Evolutionary conservation across 306 rosid genomes (phyloP).

Genomic region (Cicer pinnatifidum): DNA sequence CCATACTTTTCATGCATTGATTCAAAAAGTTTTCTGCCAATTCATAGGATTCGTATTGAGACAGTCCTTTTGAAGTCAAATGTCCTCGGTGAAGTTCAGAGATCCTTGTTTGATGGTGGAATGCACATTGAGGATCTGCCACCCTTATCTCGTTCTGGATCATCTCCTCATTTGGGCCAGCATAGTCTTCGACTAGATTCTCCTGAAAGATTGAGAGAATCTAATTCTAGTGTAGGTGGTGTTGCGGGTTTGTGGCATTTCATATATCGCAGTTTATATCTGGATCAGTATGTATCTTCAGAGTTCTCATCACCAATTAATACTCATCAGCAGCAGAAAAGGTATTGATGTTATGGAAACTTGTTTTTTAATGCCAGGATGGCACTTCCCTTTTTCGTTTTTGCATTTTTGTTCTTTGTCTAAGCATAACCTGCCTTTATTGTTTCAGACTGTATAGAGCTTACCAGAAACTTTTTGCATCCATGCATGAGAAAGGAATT

Average conservation of each 20-base stretch:
- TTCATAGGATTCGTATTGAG: slow-evolving; percentile 80
- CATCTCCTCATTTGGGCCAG: slow-evolving; percentile 65
- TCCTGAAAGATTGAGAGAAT: slow-evolving; percentile 64
- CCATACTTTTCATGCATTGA: slow-evolving; percentile 30
- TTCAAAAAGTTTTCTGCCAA: slow-evolving; percentile 45
- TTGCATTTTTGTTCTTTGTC: slow-evolving; percentile 13
- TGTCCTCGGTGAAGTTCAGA: slow-evolving; percentile 85
- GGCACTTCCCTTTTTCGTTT: background rate
- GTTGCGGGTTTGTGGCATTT: slow-evolving; percentile 96
- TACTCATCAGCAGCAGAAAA: slow-evolving; percentile 78
- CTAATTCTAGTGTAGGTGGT: slow-evolving; percentile 66
- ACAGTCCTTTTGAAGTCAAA: slow-evolving; percentile 82
- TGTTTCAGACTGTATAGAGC: slow-evolving; percentile 80
- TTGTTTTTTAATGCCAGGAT: slow-evolving; percentile 25
- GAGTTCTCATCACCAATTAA: slow-evolving; percentile 82
- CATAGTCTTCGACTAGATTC: slow-evolving; percentile 65
- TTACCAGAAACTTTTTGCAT: slow-evolving; percentile 79
- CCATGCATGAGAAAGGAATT: slow-evolving; percentile 86
- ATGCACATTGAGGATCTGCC: slow-evolving; percentile 91
- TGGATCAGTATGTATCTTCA: slow-evolving; percentile 89
- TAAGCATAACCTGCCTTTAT: slow-evolving; percentile 43
- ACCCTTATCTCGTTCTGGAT: slow-evolving; percentile 60
- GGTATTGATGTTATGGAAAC: slow-evolving; percentile 50
- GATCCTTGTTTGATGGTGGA: slow-evolving; percentile 87
- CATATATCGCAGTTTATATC: slow-evolving; percentile 85